Percentiles rank a stretch among this genome's conserved stretches.
These are phyloP conservation scores for Pistacia integerrima DNA, from an alignment of 345 rosid species.

Conservation along the genomic window DNA sequence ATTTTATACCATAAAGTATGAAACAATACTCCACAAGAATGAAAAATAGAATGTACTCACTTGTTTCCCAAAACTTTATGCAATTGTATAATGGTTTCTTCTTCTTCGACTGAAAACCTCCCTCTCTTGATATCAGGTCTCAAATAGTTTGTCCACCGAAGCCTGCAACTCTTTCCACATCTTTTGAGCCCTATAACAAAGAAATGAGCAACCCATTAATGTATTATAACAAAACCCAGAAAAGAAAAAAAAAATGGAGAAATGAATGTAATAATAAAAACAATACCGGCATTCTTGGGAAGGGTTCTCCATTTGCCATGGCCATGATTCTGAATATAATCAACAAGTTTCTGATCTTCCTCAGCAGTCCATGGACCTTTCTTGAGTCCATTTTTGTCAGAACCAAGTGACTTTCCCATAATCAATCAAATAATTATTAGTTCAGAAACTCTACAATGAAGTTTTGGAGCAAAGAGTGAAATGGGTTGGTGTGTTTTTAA, in stretches of 20 bases:
- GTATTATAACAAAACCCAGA: background rate
- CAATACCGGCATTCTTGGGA: slow-evolving; percentile 74
- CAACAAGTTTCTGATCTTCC: slow-evolving; percentile 70
- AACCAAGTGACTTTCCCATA: slow-evolving; percentile 56
- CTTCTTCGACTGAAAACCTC: slow-evolving; percentile 72
- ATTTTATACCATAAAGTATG: slow-evolving; percentile 13
- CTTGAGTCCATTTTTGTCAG: slow-evolving; percentile 64
- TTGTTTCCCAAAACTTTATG: slow-evolving; percentile 82
- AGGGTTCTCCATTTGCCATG: slow-evolving; percentile 83
- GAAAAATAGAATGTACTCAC: slow-evolving; percentile 31
- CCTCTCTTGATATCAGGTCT: slow-evolving; percentile 91
- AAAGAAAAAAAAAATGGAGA: background rate
- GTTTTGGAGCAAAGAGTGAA: slow-evolving; percentile 12
- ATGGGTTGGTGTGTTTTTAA: background rate
- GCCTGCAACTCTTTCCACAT: slow-evolving; percentile 91
- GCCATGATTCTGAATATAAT: slow-evolving; percentile 70
- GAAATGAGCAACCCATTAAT: background rate
- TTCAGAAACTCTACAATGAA: background rate
- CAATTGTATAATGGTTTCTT: slow-evolving; percentile 69
- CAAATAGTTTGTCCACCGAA: slow-evolving; percentile 87
- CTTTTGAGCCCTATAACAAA: slow-evolving; percentile 43
- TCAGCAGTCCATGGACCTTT: slow-evolving; percentile 94
- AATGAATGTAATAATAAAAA: background rate
- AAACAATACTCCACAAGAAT: background rate
- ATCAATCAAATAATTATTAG: background rate